phyloP scores from a whole-genome alignment of 768 basidiomycete species.

The Termitomyces sp. region DNA sequence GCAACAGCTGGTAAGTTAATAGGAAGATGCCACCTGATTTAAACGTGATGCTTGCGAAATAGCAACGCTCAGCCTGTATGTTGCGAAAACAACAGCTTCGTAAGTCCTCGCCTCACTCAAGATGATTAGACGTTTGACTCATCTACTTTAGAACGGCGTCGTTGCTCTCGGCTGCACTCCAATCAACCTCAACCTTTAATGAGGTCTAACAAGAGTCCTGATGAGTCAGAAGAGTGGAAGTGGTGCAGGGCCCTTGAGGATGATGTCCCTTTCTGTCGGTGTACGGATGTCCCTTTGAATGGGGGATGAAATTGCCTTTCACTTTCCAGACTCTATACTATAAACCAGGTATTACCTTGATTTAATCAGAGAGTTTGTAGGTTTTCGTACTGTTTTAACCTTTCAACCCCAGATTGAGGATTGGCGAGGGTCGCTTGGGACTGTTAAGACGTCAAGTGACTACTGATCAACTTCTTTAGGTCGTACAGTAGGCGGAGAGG shows the following conservation, averaged over 20 bases:
- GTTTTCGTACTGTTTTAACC: background rate
- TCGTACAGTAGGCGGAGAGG: background rate
- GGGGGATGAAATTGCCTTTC: background rate
- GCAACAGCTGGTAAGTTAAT: slow-evolving; percentile 10
- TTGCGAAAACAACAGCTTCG: slow-evolving; percentile 15
- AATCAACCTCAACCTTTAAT: background rate
- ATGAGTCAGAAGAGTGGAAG: background rate
- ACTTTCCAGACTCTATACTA: background rate
- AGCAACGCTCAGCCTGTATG: slow-evolving; percentile 16
- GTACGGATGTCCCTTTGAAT: background rate
- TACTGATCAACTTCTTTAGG: background rate
- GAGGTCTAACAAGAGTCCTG: too few relatives aligned
- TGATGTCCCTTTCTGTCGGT: background rate
- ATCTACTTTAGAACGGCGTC: slow-evolving; percentile 4
- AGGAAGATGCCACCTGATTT: background rate
- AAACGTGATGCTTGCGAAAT: background rate
- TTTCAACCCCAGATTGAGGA: background rate
- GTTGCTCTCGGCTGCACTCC: slow-evolving; percentile 7
- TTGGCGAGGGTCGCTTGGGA: background rate
- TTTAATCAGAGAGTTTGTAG: background rate
- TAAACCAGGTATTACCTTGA: background rate
- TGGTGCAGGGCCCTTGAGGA: background rate
- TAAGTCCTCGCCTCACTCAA: slow-evolving; percentile 1
- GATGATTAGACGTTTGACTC: background rate
- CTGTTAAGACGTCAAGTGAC: background rate